Conservation (phyloP, 2,329 filamentous ascomycete genomes). For the Exserohilum rostratum region DNA sequence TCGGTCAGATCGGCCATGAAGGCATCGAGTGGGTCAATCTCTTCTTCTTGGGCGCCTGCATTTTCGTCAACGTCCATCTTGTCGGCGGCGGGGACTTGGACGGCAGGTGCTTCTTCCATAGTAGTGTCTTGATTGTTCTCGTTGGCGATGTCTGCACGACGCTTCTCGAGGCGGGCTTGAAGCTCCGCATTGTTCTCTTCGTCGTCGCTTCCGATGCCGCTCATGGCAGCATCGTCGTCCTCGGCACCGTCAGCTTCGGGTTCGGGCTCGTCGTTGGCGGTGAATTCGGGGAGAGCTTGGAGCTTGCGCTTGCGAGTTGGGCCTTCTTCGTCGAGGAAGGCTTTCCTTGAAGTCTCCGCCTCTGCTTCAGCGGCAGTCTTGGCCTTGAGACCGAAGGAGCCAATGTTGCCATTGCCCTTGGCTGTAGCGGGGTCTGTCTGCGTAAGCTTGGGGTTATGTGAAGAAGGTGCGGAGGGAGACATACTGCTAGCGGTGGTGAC, state of each 20-base stretch:
- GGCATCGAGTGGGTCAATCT: conserved; percentile 90
- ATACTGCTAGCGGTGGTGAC: conserved; percentile 26
- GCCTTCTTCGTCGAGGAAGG: conserved; percentile 84
- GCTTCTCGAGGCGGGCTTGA: conserved; percentile 78
- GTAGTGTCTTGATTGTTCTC: conserved; percentile 62
- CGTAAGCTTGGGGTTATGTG: conserved; percentile 21
- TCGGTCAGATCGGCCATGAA: conserved; percentile 78
- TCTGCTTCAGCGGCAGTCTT: conserved; percentile 70
- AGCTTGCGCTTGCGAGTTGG: conserved; percentile 81
- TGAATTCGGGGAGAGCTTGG: conserved; percentile 81
- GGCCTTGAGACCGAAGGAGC: conserved; percentile 78
- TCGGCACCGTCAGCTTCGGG: conserved; percentile 56
- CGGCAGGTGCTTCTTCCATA: conserved; percentile 50
- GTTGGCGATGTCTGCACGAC: conserved; percentile 62
- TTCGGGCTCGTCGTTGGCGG: conserved; percentile 53
- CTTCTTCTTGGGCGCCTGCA: conserved; percentile 65
- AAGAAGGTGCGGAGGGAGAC: conserved; percentile 1
- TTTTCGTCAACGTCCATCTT: conserved; percentile 63
- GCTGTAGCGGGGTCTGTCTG: conserved; percentile 53
- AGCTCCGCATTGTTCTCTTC: conserved; percentile 84
- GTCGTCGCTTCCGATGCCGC: conserved; percentile 83
- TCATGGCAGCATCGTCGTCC: conserved; percentile 74
- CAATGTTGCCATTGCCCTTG: conserved; percentile 75
- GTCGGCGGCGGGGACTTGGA: conserved; percentile 45
- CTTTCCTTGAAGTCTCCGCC: conserved; percentile 70